Evolutionary conservation across 2,329 filamentous ascomycete genomes (phyloP), one percentile per base, ranked within the genome.

Genomic region (Aspergillus unguis): DNA sequence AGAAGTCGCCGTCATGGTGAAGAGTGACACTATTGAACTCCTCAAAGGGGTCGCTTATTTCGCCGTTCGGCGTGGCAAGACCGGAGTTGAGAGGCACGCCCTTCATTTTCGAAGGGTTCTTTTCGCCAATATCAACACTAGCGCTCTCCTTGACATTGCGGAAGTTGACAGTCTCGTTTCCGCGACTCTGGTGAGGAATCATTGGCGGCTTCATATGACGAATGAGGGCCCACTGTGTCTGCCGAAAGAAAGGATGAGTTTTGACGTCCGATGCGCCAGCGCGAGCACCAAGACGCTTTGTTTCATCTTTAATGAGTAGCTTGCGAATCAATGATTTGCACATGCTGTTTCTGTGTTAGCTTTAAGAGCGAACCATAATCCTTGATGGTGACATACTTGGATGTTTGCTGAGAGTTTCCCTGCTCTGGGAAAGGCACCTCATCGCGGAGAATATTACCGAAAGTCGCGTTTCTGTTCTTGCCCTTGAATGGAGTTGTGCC

Each of bases 401-500:
- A 95, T 53, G 95, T 89, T 70, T 90, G 89, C 5, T 91, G 90
- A 26, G 85, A 80, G 32, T 89, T 88, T 28, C 86, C 83, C 62
- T 94, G 88, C 65, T 99, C 94, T 0, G 94, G 92, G 74, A 99
- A 99, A 5, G 90, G 89, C 56, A 96, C 94, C 60, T 99, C 94
- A 71, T 99, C 94, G 48, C 92, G 82, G 58, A 99, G 74, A 61
- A 99, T 99, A 69, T 97, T 99, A 56, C 92, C 92, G 76, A 99
- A 99, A 0, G 94, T 99, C 10, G 92, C 91, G 65, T 97, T 99
- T 36, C 94, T 85, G 73, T 96, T 99, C 83, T 99, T 97, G 62
- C 94, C 94, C 78, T 99, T 99, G 81, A 99, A 99, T 1, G 94
- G 94, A 0, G 94, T 99, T 0, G 92, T 99, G 50, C 94, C 94